A percentile compares a stretch with the other conserved stretches of the same genome.
Evolutionary conservation across 768 basidiomycete species (phyloP).

Genomic region (Suillus bovinus): DNA sequence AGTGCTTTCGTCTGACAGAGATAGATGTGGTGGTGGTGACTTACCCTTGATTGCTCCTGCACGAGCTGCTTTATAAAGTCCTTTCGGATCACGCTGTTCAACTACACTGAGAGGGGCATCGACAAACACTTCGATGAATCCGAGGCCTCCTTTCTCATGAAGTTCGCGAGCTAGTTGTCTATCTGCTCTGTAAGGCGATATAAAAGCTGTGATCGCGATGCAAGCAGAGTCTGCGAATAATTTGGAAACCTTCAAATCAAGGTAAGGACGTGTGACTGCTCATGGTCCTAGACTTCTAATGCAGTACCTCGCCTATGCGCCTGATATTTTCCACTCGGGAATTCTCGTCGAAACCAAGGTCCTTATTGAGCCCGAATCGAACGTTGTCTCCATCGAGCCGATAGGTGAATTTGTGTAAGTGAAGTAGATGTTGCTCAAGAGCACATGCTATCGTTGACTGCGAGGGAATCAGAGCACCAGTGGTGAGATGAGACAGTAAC

Average conservation of each 20-base stretch:
- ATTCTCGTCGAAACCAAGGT: slow-evolving; percentile 90
- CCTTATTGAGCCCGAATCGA: slow-evolving; percentile 95
- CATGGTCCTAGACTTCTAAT: neutral
- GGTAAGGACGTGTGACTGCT: slow-evolving; percentile 13
- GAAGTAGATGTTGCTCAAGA: slow-evolving; percentile 92
- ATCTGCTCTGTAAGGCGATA: slow-evolving; percentile 95
- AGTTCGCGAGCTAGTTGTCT: slow-evolving; percentile 79
- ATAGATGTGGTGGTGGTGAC: slow-evolving; percentile 10
- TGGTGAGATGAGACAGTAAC: slow-evolving; percentile 9
- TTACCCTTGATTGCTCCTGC: slow-evolving; percentile 94
- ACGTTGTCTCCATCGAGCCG: slow-evolving; percentile 96
- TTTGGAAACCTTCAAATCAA: slow-evolving; percentile 74
- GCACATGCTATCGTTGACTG: slow-evolving; percentile 98
- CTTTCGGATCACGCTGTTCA: slow-evolving; percentile 95
- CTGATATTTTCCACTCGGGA: slow-evolving; percentile 96
- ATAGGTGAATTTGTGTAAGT: slow-evolving; percentile 82
- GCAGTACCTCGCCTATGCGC: slow-evolving; percentile 85
- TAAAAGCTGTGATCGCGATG: slow-evolving; percentile 92
- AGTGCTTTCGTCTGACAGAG: slow-evolving; percentile 11
- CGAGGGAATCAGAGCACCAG: neutral
- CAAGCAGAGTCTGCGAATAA: slow-evolving; percentile 89
- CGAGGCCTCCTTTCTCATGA: slow-evolving; percentile 69
- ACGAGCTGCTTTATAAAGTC: slow-evolving; percentile 94
- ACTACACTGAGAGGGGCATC: slow-evolving; percentile 89
- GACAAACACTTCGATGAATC: slow-evolving; percentile 93